phyloP scores from a whole-genome alignment of 352 stramenopile species.

The Albugo candida region DNA sequence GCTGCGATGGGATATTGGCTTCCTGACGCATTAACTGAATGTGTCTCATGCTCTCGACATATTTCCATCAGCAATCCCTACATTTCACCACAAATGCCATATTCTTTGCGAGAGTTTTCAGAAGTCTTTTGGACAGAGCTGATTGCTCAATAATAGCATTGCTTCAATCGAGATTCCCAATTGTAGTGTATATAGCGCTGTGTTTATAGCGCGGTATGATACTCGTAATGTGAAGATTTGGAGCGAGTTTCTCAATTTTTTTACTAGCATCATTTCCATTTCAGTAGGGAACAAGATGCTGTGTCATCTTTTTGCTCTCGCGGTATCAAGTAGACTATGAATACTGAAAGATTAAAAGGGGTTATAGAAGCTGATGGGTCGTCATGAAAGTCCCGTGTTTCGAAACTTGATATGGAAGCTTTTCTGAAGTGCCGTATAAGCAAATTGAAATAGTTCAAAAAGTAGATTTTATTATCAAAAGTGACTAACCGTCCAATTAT shows the following conservation, averaged over 20 bases:
- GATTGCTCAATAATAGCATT: slow-evolving; percentile 50
- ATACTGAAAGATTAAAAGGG: not conserved
- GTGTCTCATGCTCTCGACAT: slow-evolving; percentile 25
- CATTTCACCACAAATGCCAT: slow-evolving; percentile 6
- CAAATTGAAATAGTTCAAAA: not conserved
- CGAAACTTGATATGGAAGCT: slow-evolving; percentile 19
- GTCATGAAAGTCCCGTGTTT: slow-evolving; percentile 33
- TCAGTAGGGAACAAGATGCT: slow-evolving; percentile 32
- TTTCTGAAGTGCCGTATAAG: slow-evolving; percentile 14
- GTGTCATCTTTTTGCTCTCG: slow-evolving; percentile 16
- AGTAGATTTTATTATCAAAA: slow-evolving; percentile 22
- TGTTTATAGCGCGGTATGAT: slow-evolving; percentile 8
- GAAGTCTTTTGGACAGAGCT: slow-evolving; percentile 25
- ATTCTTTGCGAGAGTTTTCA: not conserved
- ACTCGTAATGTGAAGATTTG: slow-evolving; percentile 3
- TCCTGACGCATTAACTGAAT: slow-evolving; percentile 15
- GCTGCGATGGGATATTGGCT: slow-evolving; percentile 9
- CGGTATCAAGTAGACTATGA: slow-evolving; percentile 2
- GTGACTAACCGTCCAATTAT: slow-evolving; percentile 44
- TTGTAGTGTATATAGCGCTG: slow-evolving; percentile 39
- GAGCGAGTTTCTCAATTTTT: not conserved
- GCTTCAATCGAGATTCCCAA: slow-evolving; percentile 35
- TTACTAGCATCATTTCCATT: slow-evolving; percentile 1
- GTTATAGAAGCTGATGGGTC: slow-evolving; percentile 53
- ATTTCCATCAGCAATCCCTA: slow-evolving; percentile 24